A percentile compares a stretch with the other conserved stretches of the same genome.
These are phyloP conservation scores for Phytophthora megakarya DNA, from an alignment of 352 stramenopile species.

Conservation along the genomic window DNA sequence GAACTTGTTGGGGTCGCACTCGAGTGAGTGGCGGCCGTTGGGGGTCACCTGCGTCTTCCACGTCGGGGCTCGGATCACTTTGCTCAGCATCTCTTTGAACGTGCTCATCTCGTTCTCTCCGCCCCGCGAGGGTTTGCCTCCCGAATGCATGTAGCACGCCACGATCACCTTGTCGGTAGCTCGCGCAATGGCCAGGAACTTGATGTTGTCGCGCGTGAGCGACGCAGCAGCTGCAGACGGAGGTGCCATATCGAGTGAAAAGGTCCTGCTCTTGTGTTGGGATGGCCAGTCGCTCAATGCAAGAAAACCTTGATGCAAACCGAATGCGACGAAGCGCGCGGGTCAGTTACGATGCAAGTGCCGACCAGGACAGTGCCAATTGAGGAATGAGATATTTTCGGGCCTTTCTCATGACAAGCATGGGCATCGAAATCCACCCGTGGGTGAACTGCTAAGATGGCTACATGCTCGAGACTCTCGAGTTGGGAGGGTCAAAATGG, in stretches of 20 bases:
- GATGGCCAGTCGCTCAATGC: slow-evolving; percentile 25
- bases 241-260: slow-evolving; percentile 21
- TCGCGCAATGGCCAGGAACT: slow-evolving; percentile 83
- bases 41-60: slow-evolving; percentile 87
- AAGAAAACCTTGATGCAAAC: too few relatives aligned
- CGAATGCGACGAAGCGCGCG: slow-evolving; percentile 5
- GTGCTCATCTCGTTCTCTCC: slow-evolving; percentile 58
- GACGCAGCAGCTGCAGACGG: slow-evolving; percentile 33
- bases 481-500: slow-evolving; percentile 14
- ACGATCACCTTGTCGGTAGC: slow-evolving; percentile 84
- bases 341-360: slow-evolving; percentile 18
- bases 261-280: slow-evolving; percentile 5
- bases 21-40: slow-evolving; percentile 86
- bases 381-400: slow-evolving; percentile 33
- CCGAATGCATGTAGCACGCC: slow-evolving; percentile 76
- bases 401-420: slow-evolving; percentile 30
- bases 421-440: slow-evolving; percentile 27
- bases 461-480: slow-evolving; percentile 8
- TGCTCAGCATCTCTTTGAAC: slow-evolving; percentile 84
- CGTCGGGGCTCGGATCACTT: slow-evolving; percentile 82
- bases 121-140: slow-evolving; percentile 32
- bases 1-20: slow-evolving; percentile 89
- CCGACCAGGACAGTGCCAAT: slow-evolving; percentile 17
- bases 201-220: slow-evolving; percentile 81
- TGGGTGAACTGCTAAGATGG: slow-evolving; percentile 2